These are phyloP conservation scores for Mycena haematopus DNA, from an alignment of 768 basidiomycete genomes.

Conservation along the genomic window DNA sequence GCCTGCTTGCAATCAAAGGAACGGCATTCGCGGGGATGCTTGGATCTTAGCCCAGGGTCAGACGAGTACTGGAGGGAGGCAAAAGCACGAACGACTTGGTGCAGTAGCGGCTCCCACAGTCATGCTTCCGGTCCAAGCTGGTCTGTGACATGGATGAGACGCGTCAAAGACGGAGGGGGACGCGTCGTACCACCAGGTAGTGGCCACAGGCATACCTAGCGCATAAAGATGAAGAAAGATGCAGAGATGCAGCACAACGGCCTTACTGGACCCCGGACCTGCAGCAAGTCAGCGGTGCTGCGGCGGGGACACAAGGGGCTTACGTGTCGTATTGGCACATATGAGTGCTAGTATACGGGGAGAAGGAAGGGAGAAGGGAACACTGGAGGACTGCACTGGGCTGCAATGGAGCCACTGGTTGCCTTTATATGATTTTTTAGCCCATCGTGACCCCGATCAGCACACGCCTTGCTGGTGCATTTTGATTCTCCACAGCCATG, in stretches of 20 bases:
- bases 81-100: conserved; percentile 36
- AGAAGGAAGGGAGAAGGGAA: background rate
- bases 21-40: conserved; percentile 41
- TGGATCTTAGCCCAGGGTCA: background rate
- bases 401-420: background rate
- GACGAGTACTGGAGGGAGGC: background rate
- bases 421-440: background rate
- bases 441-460: background rate
- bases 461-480: background rate
- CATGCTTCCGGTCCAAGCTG: conserved; percentile 54
- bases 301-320: conserved; percentile 20
- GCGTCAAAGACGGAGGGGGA: conserved; percentile 27
- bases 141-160: conserved; percentile 46
- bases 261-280: conserved; percentile 40
- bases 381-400: background rate
- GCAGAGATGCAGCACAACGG: conserved; percentile 25
- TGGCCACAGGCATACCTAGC: conserved; percentile 81
- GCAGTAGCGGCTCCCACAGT: conserved; percentile 58
- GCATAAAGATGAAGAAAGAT: conserved; percentile 40
- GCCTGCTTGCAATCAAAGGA: conserved; percentile 49
- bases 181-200: conserved; percentile 65
- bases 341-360: background rate
- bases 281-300: background rate
- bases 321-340: conserved; percentile 51
- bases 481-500: background rate